Evolutionary conservation across 2,329 filamentous ascomycete species (phyloP), one percentile per base, ranked within the genome.

Genomic region (Diaporthe sp.): DNA sequence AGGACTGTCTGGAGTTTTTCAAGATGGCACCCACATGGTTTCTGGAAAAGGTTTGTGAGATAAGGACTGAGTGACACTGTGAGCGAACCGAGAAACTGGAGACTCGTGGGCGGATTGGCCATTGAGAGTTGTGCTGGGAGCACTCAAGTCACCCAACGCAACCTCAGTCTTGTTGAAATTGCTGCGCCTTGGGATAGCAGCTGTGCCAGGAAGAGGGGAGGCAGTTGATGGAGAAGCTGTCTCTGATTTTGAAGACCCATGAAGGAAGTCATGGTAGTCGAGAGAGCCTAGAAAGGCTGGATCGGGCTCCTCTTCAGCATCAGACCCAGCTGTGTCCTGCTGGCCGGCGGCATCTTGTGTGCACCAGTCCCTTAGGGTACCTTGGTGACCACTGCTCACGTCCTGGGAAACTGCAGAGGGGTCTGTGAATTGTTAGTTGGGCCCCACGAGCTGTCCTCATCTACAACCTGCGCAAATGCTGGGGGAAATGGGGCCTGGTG

Each of bases 231-330:
- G 33, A 38, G 38, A 28, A 22, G 40, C 7, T 12, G 22, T 22
- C 8, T 50, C 38, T 5, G 30, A 10, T 10, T 47, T 58, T 17
- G 67, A 71, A 55, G 57, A 45, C 2, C 50, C 42, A 19, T 60
- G 67, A 9, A 74, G 55, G 22, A 71, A 75, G 13, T 47, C 52
- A 35, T 75, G 74, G 42, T 75, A 75, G 28, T 75, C 74, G 6
- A 74, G n/a, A 19, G 68, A 72, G 4, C 67, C 67, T 6, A 67
- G 50, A 8, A 67, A 50, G n/a, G 30, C 52, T 54, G 67, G 25
- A 15, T 52, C 22, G 9, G 35, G 35, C 13, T 71, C 71, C 3
- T 71, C 66, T 4, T 60, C 25, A 28, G 8, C 25, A 12, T 64
- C 57, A 22, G 33, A 38, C 22, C 33, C 45, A 15, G 42, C 30